A percentile compares a stretch with the other conserved stretches of the same genome.
Evolutionary conservation across 768 basidiomycete species (phyloP).

Genomic region (Serendipita indica): DNA sequence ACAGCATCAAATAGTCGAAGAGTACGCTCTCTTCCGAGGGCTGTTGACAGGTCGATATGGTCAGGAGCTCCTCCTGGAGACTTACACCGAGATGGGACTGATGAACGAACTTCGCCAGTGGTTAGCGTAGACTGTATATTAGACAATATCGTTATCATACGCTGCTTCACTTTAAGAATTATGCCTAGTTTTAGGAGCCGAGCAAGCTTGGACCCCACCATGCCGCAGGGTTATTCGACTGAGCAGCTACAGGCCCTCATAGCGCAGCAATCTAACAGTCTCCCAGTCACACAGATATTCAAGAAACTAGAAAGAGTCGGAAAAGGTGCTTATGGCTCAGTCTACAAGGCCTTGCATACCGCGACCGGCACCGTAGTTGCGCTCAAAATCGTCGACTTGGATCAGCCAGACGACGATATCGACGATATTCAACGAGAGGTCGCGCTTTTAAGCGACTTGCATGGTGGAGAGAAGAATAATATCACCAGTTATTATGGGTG

Average conservation of each 20-base stretch:
- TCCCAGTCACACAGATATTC: conserved; percentile 39
- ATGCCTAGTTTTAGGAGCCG: background rate
- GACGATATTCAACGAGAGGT: conserved; percentile 95
- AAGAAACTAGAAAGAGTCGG: conserved; percentile 83
- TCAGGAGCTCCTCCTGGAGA: background rate
- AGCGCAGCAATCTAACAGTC: conserved; percentile 11
- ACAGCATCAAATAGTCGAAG: conserved; percentile 56
- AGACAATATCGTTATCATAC: background rate
- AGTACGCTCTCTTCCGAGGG: conserved; percentile 56
- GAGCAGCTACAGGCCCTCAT: background rate
- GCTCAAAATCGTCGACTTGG: conserved; percentile 97
- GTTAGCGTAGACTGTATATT: background rate
- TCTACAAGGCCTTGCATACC: conserved; percentile 79
- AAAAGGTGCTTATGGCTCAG: conserved; percentile 91
- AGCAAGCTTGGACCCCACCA: conserved; percentile 1
- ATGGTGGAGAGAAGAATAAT: conserved; percentile 65
- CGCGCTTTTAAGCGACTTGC: conserved; percentile 73
- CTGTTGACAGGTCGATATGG: background rate
- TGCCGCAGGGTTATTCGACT: conserved; percentile 1
- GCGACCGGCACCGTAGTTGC: conserved; percentile 80
- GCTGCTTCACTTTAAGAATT: background rate
- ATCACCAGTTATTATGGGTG: conserved; percentile 96
- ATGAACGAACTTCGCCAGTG: background rate
- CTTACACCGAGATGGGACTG: background rate
- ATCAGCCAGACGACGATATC: conserved; percentile 92